phyloP scores from a whole-genome alignment of 2,329 filamentous ascomycete species.

The Lachnellula suecica region DNA sequence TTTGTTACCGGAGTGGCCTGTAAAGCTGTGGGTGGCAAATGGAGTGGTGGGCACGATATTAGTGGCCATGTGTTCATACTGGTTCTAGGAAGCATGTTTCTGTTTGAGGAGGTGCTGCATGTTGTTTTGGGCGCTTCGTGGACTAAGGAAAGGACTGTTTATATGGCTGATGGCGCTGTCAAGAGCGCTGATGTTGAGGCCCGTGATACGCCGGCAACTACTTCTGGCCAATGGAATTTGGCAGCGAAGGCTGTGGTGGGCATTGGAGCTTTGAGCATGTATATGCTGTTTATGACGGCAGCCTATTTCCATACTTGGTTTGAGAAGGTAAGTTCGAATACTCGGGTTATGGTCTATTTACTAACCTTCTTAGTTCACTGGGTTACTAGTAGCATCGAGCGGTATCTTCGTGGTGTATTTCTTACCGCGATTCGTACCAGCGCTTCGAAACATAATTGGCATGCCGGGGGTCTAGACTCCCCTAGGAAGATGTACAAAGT shows the following conservation, averaged over 20 bases:
- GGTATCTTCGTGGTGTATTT: slow-evolving; percentile 52
- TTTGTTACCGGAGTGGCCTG: slow-evolving; percentile 76
- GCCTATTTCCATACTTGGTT: slow-evolving; percentile 99
- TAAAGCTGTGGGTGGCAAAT: slow-evolving; percentile 76
- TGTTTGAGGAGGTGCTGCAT: slow-evolving; percentile 77
- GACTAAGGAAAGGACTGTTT: slow-evolving; percentile 57
- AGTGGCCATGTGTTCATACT: slow-evolving; percentile 94
- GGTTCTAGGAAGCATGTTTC: slow-evolving; percentile 77
- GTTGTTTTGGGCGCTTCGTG: slow-evolving; percentile 49
- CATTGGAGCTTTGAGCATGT: slow-evolving; percentile 73
- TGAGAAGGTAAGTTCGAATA: slow-evolving; percentile 69
- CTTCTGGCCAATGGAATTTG: slow-evolving; percentile 38
- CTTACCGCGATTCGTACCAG: slow-evolving; percentile 42
- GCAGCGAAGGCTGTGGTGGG: slow-evolving; percentile 56
- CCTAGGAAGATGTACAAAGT: neutral
- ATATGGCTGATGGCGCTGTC: slow-evolving; percentile 65
- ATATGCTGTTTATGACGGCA: slow-evolving; percentile 98
- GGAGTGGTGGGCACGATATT: slow-evolving; percentile 95
- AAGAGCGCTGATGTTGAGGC: slow-evolving; percentile 55
- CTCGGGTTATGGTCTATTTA: neutral
- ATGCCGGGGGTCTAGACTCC: slow-evolving; percentile 37
- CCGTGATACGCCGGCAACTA: slow-evolving; percentile 12
- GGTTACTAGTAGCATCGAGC: slow-evolving; percentile 45
- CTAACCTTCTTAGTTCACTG: slow-evolving; percentile 39
- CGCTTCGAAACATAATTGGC: slow-evolving; percentile 46